Percentiles rank a stretch among this genome's conserved stretches.
Conservation (phyloP, 257 asterid species). For the Avicennia marina region DNA sequence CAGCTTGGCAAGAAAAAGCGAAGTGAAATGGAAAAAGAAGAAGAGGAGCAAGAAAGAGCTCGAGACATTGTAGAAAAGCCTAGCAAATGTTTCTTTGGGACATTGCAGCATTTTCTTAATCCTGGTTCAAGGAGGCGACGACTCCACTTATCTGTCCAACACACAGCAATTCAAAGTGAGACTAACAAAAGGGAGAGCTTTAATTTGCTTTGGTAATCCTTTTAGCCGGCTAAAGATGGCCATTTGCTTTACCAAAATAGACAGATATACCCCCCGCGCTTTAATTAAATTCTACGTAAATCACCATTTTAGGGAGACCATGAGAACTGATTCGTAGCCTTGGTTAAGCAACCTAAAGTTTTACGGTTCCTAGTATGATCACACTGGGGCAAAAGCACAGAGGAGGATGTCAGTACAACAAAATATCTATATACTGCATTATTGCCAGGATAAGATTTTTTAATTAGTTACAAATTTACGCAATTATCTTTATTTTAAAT, state of each 20-base stretch:
- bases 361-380: background rate
- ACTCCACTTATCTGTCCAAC: constrained; percentile 29
- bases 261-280: constrained; percentile 29
- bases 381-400: too few species aligned
- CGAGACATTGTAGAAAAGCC: constrained; percentile 71
- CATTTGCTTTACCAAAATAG: constrained; percentile 10
- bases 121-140: constrained; percentile 15
- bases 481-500: too few species aligned
- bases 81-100: constrained; percentile 46
- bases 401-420: too few species aligned
- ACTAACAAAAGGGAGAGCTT: constrained; percentile 33
- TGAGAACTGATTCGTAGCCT: constrained; percentile 14
- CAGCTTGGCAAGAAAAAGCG: constrained; percentile 59
- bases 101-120: constrained; percentile 73
- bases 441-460: too few species aligned
- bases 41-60: constrained; percentile 58
- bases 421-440: too few species aligned
- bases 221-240: constrained; percentile 26
- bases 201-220: constrained; percentile 45
- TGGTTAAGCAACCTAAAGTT: constrained; percentile 7
- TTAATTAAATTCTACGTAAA: constrained; percentile 24
- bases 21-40: constrained; percentile 69
- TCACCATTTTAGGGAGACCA: constrained; percentile 15
- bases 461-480: too few species aligned
- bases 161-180: constrained; percentile 47